Evolutionary conservation across 768 basidiomycete species (phyloP).

Genomic region (Favolaschia claudopus): DNA sequence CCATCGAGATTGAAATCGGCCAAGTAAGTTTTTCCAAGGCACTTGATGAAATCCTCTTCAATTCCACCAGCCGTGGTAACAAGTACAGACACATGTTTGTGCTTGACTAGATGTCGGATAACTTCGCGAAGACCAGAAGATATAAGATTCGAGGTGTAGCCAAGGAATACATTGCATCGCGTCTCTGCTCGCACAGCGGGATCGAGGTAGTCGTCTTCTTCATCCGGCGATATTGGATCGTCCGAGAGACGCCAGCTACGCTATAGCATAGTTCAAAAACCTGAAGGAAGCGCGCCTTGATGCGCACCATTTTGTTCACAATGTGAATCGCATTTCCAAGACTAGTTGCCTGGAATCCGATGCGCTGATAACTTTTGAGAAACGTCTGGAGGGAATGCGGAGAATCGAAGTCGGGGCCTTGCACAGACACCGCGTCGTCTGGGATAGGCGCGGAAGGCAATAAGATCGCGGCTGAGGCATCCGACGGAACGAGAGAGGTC

Average conservation of each 20-base stretch:
- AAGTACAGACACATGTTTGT: conserved; percentile 86
- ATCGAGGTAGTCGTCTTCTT: conserved; percentile 68
- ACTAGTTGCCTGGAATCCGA: conserved; percentile 98
- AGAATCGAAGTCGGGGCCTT: conserved; percentile 89
- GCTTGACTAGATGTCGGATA: conserved; percentile 90
- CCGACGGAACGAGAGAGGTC: conserved; percentile 51
- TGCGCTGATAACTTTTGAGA: conserved; percentile 81
- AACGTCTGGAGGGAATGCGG: conserved; percentile 71
- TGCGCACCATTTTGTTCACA: conserved; percentile 88
- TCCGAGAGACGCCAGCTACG: conserved; percentile 90
- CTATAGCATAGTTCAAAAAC: conserved; percentile 46
- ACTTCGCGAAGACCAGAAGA: conserved; percentile 96
- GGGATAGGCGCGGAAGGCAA: conserved; percentile 78
- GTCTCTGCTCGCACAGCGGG: conserved; percentile 70
- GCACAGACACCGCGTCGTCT: conserved; percentile 69
- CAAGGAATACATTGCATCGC: conserved; percentile 90
- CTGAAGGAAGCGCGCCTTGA: background rate
- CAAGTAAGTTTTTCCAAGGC: conserved; percentile 94
- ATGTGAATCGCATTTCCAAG: conserved; percentile 88
- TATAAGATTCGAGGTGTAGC: conserved; percentile 98
- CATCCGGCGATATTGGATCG: conserved; percentile 75
- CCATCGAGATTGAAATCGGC: conserved; percentile 94
- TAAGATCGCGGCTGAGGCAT: conserved; percentile 79
- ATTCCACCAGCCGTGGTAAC: conserved; percentile 99
- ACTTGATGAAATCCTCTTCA: conserved; percentile 99